These are phyloP conservation scores for Manihot esculenta DNA, from an alignment of 441 rosid species.

Conservation along the genomic window DNA sequence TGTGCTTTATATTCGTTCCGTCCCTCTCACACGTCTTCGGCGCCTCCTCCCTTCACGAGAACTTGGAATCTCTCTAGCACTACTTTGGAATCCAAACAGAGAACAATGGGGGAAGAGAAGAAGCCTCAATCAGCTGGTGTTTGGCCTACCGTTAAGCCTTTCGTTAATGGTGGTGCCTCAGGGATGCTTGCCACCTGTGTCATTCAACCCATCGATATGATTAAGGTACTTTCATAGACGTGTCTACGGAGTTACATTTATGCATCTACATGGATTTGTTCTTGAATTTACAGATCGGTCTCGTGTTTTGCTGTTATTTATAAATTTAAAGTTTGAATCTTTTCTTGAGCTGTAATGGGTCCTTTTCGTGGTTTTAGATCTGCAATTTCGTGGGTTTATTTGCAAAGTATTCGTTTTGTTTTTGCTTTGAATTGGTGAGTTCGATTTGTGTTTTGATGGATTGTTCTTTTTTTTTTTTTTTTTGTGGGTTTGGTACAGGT, in stretches of 20 bases:
- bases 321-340: constrained; percentile 7
- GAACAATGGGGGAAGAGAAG: constrained; percentile 74
- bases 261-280: not conserved
- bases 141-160: constrained; percentile 85
- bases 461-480: too few relatives aligned
- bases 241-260: not conserved
- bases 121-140: constrained; percentile 53
- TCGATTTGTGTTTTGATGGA: constrained; percentile 19
- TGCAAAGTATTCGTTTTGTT: not conserved
- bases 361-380: constrained; percentile 34
- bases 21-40: not conserved
- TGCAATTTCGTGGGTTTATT: constrained; percentile 24
- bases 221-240: constrained; percentile 54
- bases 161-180: constrained; percentile 93
- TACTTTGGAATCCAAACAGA: constrained; percentile 15
- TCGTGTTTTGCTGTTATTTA: not conserved
- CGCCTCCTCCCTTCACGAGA: constrained; percentile 12
- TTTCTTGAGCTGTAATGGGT: constrained; percentile 8
- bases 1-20: not conserved
- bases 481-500: constrained; percentile 55
- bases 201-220: constrained; percentile 95
- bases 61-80: not conserved
- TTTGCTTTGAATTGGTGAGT: constrained; percentile 8
- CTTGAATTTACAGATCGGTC: constrained; percentile 6
- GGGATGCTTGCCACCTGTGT: constrained; percentile 99